Percentiles rank a stretch among this genome's conserved stretches.
phyloP scores from a whole-genome alignment of 345 rosid genomes.

The Cochlearia excelsa region DNA sequence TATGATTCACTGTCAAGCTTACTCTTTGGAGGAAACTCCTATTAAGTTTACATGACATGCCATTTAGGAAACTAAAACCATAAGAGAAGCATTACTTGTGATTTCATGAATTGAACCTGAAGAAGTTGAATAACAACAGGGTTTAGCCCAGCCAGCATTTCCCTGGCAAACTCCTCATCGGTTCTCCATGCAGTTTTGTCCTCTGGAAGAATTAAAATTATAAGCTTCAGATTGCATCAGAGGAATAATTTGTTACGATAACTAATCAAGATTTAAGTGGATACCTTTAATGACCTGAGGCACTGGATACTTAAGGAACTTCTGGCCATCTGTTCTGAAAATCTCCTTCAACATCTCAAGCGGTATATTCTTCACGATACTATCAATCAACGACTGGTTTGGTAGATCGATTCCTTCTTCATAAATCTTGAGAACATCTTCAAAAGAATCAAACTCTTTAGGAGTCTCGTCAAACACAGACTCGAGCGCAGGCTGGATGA shows the following conservation, averaged over 20 bases:
- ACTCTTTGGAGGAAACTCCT: conserved; percentile 77
- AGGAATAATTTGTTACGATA: not conserved
- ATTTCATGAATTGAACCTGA: conserved; percentile 35
- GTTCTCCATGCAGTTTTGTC: conserved; percentile 66
- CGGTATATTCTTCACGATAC: conserved; percentile 41
- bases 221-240: not conserved
- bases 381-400: conserved; percentile 38
- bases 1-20: conserved; percentile 50
- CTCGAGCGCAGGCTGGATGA: conserved; percentile 51
- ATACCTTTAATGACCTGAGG: conserved; percentile 77
- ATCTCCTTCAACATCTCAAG: conserved; percentile 55
- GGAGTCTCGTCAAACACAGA: conserved; percentile 46
- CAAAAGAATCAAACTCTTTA: conserved; percentile 52
- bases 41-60: conserved; percentile 20
- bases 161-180: conserved; percentile 75
- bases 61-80: not conserved
- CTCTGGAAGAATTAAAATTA: conserved; percentile 37
- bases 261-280: not conserved
- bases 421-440: conserved; percentile 55
- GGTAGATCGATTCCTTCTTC: conserved; percentile 57
- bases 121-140: conserved; percentile 59
- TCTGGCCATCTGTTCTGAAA: conserved; percentile 49
- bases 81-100: not conserved
- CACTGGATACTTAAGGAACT: conserved; percentile 50
- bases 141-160: conserved; percentile 80